These are phyloP conservation scores for Vitis rotundifolia DNA, from an alignment of 164 flowering plant genomes.

Conservation along the genomic window DNA sequence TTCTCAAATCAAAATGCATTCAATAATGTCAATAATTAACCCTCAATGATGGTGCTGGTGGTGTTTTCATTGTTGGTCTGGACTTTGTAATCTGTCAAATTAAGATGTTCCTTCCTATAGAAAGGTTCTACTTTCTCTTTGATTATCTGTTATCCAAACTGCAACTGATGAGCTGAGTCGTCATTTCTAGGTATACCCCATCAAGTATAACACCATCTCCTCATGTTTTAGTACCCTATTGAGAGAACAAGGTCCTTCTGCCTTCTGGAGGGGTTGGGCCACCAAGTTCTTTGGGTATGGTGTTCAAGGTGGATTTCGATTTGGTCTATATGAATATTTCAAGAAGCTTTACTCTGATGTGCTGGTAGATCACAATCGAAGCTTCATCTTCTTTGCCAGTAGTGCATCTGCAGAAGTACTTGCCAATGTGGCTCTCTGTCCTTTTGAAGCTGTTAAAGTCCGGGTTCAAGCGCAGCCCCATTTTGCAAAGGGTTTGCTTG, in stretches of 20 bases:
- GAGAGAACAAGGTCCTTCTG: conserved; percentile 78
- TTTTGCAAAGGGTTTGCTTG: conserved; percentile 81
- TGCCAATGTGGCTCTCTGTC: conserved; percentile 87
- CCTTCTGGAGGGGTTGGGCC: conserved; percentile 92
- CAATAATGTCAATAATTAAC: neutral
- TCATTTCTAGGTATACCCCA: conserved; percentile 70
- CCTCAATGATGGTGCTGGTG: neutral
- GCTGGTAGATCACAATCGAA: conserved; percentile 47
- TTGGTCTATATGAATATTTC: conserved; percentile 95
- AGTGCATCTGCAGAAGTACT: conserved; percentile 90
- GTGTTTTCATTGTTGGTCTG: neutral
- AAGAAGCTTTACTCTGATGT: conserved; percentile 68
- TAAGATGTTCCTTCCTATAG: too few relatives aligned
- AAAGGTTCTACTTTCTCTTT: too few relatives aligned
- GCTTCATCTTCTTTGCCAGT: conserved; percentile 69
- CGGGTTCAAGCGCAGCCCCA: conserved; percentile 75
- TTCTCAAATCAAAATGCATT: neutral
- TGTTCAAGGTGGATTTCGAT: conserved; percentile 84
- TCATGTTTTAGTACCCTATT: conserved; percentile 62
- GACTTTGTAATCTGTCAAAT: neutral
- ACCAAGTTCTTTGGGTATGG: conserved; percentile 91
- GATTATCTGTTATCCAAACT: too few relatives aligned
- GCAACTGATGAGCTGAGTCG: neutral
- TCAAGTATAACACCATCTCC: conserved; percentile 59
- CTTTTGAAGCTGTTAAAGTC: conserved; percentile 91